Evolutionary conservation across 352 stramenopile species (phyloP), one percentile per base, ranked within the genome.

Genomic region (Achlya hypogyna): DNA sequence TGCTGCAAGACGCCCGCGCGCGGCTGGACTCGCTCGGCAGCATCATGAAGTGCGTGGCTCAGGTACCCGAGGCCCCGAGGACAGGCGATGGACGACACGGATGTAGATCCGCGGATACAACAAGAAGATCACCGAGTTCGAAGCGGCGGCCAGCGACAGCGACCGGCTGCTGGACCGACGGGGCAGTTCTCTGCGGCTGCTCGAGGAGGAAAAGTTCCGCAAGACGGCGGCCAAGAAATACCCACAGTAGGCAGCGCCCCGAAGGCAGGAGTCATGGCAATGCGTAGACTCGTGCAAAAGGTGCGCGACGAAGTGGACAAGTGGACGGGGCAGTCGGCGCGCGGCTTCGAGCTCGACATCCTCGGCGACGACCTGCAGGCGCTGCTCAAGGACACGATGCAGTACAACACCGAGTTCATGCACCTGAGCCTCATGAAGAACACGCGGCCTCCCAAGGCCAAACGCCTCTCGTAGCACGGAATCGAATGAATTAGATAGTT

Each of bases 361-460:
- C 73, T 95, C 4, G 84, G 86, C 27, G 72, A 86, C 20, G 75
- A 89, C 25, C 74, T 95, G 52, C 89, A 92, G 64, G 79, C 75
- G 0, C 63, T 91, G 10, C 34, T 95, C 4, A 32, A 85, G 34
- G 79, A 93, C 47, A 93, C 89, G 82, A 81, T 94, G 75, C 88
- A 90, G 58, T 86, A 77, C 1, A 72, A 93, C 69, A 95, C 84
- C 1, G 81, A 75, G 8, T 74, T 95, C 9, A 92, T 95, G 82
- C 86, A 95, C 52, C 73, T 95, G 8, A 78, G 75, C 0, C 64
- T 87, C 5, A 49, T 86, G 0, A 74, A 84, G 29, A 27, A 70
- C 4, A 64, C 63, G 0, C 76, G 78, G 2, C n/a, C n/a, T n/a
- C 29, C 25, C 28, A 69, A 58, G 65, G 43, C 23, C 35, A 25